Evolutionary conservation across 176 grass and related monocot species (phyloP).

Genomic region (Eragrostis curvula): DNA sequence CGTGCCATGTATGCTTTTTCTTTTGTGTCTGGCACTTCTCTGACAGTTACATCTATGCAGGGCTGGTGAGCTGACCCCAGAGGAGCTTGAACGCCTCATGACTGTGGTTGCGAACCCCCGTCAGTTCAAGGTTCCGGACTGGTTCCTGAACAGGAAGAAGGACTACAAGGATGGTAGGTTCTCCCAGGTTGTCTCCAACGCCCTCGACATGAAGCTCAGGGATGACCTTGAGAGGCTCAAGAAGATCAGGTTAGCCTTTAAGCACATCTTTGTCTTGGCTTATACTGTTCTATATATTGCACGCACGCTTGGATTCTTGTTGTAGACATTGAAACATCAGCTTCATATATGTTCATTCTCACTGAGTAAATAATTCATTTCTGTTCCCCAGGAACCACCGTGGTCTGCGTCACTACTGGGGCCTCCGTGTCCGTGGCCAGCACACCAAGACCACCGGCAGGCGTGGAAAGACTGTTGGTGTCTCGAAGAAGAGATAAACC

Average conservation of each 20-base stretch:
- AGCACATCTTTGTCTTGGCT: neutral
- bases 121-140: conserved; percentile 73
- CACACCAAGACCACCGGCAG: conserved; percentile 88
- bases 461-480: conserved; percentile 87
- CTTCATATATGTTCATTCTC: neutral
- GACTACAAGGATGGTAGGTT: conserved; percentile 84
- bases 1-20: neutral
- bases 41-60: conserved; percentile 18
- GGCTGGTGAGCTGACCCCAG: conserved; percentile 42
- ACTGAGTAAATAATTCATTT: neutral
- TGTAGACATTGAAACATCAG: neutral
- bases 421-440: conserved; percentile 77
- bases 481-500: conserved; percentile 82
- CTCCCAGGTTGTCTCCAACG: conserved; percentile 77
- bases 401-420: conserved; percentile 84
- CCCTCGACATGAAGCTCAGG: conserved; percentile 83
- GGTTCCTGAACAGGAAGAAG: conserved; percentile 83
- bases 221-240: conserved; percentile 80
- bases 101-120: conserved; percentile 66
- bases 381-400: conserved; percentile 60
- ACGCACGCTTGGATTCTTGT: no score
- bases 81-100: conserved; percentile 72
- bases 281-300: neutral
- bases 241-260: conserved; percentile 64
- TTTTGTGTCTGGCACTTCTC: neutral